Evolutionary conservation across 352 stramenopile genomes (phyloP).

Genomic region (Synura sp.): DNA sequence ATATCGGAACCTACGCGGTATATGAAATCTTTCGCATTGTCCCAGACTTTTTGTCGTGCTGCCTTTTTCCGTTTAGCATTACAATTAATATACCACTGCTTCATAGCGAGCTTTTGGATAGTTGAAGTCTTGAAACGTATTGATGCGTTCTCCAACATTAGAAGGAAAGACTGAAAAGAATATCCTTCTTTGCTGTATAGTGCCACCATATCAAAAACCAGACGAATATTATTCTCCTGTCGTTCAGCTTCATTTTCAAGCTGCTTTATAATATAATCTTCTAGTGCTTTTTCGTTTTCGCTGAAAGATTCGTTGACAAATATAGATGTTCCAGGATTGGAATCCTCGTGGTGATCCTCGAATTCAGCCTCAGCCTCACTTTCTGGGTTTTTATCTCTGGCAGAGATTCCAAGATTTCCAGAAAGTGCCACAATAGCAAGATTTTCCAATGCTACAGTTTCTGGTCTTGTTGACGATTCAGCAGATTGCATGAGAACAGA

Average conservation of each 20-base stretch:
- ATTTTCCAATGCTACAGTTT: slow-evolving; percentile 37
- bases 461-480: slow-evolving; percentile 27
- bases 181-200: slow-evolving; percentile 36
- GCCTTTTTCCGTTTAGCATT: slow-evolving; percentile 35
- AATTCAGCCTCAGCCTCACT: slow-evolving; percentile 32
- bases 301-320: slow-evolving; percentile 36
- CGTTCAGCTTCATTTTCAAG: slow-evolving; percentile 35
- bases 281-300: slow-evolving; percentile 35
- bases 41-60: slow-evolving; percentile 32
- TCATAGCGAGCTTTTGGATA: slow-evolving; percentile 35
- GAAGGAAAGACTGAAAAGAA: slow-evolving; percentile 36
- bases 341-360: slow-evolving; percentile 31
- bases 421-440: slow-evolving; percentile 33
- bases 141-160: slow-evolving; percentile 35
- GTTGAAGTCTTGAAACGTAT: slow-evolving; percentile 36
- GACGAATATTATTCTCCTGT: slow-evolving; percentile 36
- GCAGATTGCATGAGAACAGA: slow-evolving; percentile 33
- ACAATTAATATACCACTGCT: slow-evolving; percentile 37
- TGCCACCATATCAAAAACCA: slow-evolving; percentile 35
- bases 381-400: slow-evolving; percentile 35
- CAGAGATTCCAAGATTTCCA: slow-evolving; percentile 31
- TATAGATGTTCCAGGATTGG: slow-evolving; percentile 35
- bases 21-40: slow-evolving; percentile 37
- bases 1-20: slow-evolving; percentile 32
- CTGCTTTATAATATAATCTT: slow-evolving; percentile 38